Conservation (phyloP, 208 protist genomes). For the Trypanosoma theileri region DNA sequence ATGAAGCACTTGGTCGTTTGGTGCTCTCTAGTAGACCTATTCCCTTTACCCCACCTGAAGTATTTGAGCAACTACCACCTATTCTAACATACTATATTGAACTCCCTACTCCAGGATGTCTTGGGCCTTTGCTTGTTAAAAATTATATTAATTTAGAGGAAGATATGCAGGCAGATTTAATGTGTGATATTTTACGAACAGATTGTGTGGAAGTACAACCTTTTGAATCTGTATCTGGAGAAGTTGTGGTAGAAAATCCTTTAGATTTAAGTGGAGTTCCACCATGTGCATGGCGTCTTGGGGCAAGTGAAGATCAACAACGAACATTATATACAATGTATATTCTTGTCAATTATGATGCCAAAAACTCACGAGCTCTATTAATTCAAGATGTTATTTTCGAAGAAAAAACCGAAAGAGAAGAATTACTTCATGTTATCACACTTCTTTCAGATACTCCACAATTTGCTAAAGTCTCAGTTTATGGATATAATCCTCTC, state of each 20-base stretch:
- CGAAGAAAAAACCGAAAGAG: slow-evolving; percentile 30
- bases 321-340: slow-evolving; percentile 73
- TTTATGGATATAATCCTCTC: slow-evolving; percentile 31
- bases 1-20: slow-evolving; percentile 54
- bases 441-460: slow-evolving; percentile 37
- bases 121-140: slow-evolving; percentile 54
- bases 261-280: slow-evolving; percentile 51
- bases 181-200: slow-evolving; percentile 76
- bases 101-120: slow-evolving; percentile 50
- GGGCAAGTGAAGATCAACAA: slow-evolving; percentile 63
- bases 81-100: slow-evolving; percentile 59
- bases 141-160: slow-evolving; percentile 64
- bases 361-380: slow-evolving; percentile 19
- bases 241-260: slow-evolving; percentile 39
- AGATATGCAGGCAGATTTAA: slow-evolving; percentile 62
- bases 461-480: slow-evolving; percentile 56
- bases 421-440: slow-evolving; percentile 73
- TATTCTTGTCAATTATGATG: slow-evolving; percentile 37
- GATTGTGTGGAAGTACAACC: slow-evolving; percentile 70
- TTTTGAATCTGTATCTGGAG: slow-evolving; percentile 49
- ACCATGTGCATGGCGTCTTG: slow-evolving; percentile 60
- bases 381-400: slow-evolving; percentile 61
- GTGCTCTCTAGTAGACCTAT: slow-evolving; percentile 56
- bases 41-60: slow-evolving; percentile 58
- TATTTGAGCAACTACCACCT: slow-evolving; percentile 31